Evolutionary conservation across 345 rosid species (phyloP).

Genomic region (Lagerstroemia speciosa): DNA sequence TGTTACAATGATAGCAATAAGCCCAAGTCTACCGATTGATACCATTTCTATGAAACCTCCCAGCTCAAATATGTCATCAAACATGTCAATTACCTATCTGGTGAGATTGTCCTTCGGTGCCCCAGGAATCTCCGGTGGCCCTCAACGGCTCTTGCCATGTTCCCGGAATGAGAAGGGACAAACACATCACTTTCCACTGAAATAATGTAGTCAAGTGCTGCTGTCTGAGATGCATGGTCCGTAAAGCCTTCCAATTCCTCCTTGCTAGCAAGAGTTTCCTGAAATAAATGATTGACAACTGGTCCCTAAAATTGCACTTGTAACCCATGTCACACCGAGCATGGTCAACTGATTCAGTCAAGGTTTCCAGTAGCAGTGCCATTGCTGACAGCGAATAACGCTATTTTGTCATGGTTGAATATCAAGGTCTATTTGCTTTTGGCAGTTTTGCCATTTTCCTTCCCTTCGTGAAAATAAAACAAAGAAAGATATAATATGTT

Average conservation of each 20-base stretch:
- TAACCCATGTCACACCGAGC: background rate
- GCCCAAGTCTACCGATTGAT: background rate
- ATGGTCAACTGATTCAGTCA: background rate
- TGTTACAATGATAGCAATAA: background rate
- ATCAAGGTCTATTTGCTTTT: no score
- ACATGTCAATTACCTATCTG: conserved; percentile 50
- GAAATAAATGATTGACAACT: conserved; percentile 6
- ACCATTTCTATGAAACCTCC: background rate
- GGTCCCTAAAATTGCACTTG: background rate
- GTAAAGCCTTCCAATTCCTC: conserved; percentile 54
- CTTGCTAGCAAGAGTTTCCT: conserved; percentile 62
- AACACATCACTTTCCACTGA: conserved; percentile 83
- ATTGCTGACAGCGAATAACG: background rate
- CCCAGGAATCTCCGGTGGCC: conserved; percentile 96
- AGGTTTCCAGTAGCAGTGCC: background rate
- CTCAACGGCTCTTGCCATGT: conserved; percentile 97
- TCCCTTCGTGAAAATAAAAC: no score
- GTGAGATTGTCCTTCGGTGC: conserved; percentile 71
- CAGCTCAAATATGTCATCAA: background rate
- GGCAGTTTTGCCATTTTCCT: no score
- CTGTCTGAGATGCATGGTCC: conserved; percentile 69
- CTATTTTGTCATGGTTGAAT: no score
- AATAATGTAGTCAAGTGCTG: conserved; percentile 90
- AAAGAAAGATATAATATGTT: no score
- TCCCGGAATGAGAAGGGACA: conserved; percentile 81